Evolutionary conservation across 306 rosid species (phyloP).

Genomic region (Pyrus bretschneideri): DNA sequence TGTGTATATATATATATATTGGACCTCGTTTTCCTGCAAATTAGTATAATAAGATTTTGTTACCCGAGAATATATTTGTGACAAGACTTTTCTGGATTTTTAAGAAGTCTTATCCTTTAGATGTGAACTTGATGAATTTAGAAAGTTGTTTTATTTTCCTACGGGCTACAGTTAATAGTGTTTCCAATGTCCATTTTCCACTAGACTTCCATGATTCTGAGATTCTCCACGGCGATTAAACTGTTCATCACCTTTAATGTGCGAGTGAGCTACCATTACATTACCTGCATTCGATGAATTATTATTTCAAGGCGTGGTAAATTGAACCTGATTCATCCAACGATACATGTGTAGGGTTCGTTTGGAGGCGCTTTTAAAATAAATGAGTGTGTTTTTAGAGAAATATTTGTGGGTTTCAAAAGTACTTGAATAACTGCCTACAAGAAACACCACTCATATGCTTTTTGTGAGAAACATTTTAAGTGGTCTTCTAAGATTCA

Average conservation of each 20-base stretch:
- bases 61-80: not conserved
- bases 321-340: not conserved
- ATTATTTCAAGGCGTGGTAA: too few species aligned
- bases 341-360: not conserved
- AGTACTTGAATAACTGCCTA: too few species aligned
- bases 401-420: too few species aligned
- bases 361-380: too few species aligned
- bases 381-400: too few species aligned
- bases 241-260: not conserved
- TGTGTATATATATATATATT: too few species aligned
- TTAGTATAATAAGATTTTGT: not conserved
- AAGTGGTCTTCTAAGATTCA: too few species aligned
- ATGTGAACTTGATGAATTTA: not conserved
- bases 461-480: accelerated
- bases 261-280: not conserved
- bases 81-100: not conserved
- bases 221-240: not conserved
- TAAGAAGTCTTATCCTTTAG: not conserved
- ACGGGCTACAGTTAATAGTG: too few species aligned
- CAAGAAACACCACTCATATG: too few species aligned
- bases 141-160: not conserved
- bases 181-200: not conserved
- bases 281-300: not conserved
- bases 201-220: not conserved
- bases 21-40: not conserved